Conservation (phyloP, 192 early-diverging fungal genomes). For the Coemansia aciculifera region DNA sequence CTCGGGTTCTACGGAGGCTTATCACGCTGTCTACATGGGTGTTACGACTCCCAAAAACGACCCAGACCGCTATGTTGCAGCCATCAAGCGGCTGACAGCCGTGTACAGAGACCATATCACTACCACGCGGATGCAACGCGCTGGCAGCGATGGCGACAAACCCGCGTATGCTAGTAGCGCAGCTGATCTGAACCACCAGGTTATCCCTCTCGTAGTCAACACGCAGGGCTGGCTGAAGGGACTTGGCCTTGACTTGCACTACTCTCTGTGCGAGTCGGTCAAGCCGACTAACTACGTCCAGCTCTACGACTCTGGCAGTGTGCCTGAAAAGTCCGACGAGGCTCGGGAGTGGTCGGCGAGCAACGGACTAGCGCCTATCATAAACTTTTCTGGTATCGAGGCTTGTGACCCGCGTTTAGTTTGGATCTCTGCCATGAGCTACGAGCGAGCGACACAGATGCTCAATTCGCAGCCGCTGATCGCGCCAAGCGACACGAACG, state of each 20-base stretch:
- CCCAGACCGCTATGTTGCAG: constrained; percentile 78
- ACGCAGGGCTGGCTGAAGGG: constrained; percentile 94
- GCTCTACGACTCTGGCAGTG: constrained; percentile 32
- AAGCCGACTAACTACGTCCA: constrained; percentile 73
- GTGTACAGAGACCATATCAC: constrained; percentile 58
- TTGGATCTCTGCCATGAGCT: constrained; percentile 41
- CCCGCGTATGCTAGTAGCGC: constrained; percentile 3
- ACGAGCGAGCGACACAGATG: constrained; percentile 20
- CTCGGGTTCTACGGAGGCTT: constrained; percentile 53
- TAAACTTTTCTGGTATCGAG: constrained; percentile 51
- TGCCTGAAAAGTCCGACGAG: not conserved
- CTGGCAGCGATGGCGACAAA: constrained; percentile 4
- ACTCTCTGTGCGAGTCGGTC: constrained; percentile 62
- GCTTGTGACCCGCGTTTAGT: constrained; percentile 26
- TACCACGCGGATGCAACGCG: constrained; percentile 3
- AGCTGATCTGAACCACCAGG: constrained; percentile 31
- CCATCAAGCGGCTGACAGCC: constrained; percentile 62
- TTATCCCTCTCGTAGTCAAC: constrained; percentile 88
- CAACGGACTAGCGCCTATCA: constrained; percentile 27
- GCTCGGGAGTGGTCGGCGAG: constrained; percentile 5
- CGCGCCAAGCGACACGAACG: not conserved
- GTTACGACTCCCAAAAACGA: constrained; percentile 72
- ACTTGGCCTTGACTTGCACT: constrained; percentile 80
- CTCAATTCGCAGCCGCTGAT: constrained; percentile 10
- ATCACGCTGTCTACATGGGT: constrained; percentile 75